Evolutionary conservation across 805 yeast species (phyloP).

Genomic region (Saccharomycopsis schoenii): DNA sequence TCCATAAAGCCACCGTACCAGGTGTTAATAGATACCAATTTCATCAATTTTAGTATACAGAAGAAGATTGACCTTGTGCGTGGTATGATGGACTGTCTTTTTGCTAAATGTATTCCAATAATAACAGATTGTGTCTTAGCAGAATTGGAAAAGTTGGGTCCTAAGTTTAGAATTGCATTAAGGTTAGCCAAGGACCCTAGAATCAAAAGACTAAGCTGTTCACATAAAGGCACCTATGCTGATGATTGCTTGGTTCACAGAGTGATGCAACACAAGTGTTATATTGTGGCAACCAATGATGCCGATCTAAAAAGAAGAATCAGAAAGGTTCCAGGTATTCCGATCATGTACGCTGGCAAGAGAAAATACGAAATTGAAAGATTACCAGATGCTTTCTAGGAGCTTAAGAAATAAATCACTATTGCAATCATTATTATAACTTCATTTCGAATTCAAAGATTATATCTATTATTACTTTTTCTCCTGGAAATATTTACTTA

Average conservation of each 20-base stretch:
- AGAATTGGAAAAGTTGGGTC: constrained; percentile 92
- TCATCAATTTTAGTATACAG: constrained; percentile 91
- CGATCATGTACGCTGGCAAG: constrained; percentile 92
- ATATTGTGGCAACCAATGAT: constrained; percentile 95
- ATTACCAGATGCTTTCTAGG: constrained; percentile 81
- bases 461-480: too few species aligned
- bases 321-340: constrained; percentile 95
- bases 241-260: constrained; percentile 94
- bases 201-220: constrained; percentile 73
- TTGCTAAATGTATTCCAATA: constrained; percentile 91
- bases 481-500: too few species aligned
- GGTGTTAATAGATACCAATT: constrained; percentile 91
- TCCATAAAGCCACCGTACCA: constrained; percentile 98
- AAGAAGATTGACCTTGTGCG: constrained; percentile 90
- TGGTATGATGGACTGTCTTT: constrained; percentile 93
- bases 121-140: constrained; percentile 98
- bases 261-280: constrained; percentile 93
- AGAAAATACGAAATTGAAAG: constrained; percentile 89
- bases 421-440: neutral
- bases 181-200: constrained; percentile 91
- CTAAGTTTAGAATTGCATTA: constrained; percentile 86
- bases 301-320: constrained; percentile 91
- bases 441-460: neutral
- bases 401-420: neutral
- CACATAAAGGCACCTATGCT: constrained; percentile 95